Percentiles rank a stretch among this genome's conserved stretches.
These are phyloP conservation scores for Pleurotus eryngii DNA, from an alignment of 768 basidiomycete species.

Conservation along the genomic window DNA sequence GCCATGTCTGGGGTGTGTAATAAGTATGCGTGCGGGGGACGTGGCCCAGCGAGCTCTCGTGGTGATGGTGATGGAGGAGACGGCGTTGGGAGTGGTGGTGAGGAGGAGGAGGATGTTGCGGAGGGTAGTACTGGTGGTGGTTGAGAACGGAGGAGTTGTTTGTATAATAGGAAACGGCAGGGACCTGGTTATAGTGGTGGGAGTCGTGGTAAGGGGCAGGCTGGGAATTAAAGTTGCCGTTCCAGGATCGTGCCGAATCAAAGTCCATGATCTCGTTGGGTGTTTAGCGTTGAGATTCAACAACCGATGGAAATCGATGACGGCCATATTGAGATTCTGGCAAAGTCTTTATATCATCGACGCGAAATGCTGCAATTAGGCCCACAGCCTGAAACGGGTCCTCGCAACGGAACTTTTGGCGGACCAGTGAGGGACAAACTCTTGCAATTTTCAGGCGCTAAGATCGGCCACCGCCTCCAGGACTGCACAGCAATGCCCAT, in stretches of 20 bases:
- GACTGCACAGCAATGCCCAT: conserved; percentile 1
- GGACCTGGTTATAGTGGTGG: background rate
- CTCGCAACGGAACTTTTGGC: conserved; percentile 6
- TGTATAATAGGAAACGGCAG: background rate
- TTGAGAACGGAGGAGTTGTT: background rate
- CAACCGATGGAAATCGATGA: background rate
- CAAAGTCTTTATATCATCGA: background rate
- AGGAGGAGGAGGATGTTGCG: background rate
- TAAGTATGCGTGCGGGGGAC: background rate
- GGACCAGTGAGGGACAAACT: background rate
- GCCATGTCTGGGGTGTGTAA: background rate
- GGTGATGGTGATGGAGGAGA: background rate
- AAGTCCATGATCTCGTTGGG: background rate
- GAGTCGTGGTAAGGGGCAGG: conserved; percentile 4
- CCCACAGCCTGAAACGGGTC: background rate
- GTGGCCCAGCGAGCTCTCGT: background rate
- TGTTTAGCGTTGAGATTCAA: conserved; percentile 10
- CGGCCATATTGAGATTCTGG: background rate
- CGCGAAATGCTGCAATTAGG: background rate
- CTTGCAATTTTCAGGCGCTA: background rate
- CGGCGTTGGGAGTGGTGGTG: background rate
- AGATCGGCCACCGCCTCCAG: background rate
- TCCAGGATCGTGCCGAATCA: conserved; percentile 6
- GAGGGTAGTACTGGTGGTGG: conserved; percentile 1
- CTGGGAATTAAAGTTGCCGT: conserved; percentile 1